These are phyloP conservation scores for Melaleuca quinquenervia DNA, from an alignment of 345 rosid genomes.

Conservation along the genomic window DNA sequence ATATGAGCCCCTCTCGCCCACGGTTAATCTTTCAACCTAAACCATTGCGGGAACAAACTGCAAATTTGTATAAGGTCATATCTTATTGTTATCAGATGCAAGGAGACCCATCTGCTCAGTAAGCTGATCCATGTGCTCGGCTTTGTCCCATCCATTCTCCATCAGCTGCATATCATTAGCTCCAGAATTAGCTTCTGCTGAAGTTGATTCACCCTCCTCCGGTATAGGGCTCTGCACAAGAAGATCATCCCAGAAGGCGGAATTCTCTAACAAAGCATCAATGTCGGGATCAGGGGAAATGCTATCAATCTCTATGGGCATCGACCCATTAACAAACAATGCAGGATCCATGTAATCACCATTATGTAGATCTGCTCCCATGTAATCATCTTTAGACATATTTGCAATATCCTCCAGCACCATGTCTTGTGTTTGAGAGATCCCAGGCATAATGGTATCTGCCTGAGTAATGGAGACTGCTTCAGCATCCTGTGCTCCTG, in stretches of 20 bases:
- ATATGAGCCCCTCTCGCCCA: neutral
- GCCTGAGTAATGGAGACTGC: constrained; percentile 25
- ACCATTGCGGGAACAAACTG: neutral
- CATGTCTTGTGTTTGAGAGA: constrained; percentile 40
- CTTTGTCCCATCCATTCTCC: constrained; percentile 40
- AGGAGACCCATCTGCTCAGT: constrained; percentile 86
- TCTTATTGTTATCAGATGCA: constrained; percentile 33
- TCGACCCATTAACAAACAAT: constrained; percentile 26
- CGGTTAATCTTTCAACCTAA: neutral
- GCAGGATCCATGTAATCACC: constrained; percentile 38
- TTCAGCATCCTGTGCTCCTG: constrained; percentile 15
- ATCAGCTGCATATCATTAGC: constrained; percentile 18
- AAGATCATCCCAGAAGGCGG: constrained; percentile 49
- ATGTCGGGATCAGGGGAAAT: constrained; percentile 51
- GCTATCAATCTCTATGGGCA: constrained; percentile 44
- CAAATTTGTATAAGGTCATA: neutral
- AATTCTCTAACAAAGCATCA: constrained; percentile 42
- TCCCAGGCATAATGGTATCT: constrained; percentile 31
- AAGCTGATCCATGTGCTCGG: constrained; percentile 53
- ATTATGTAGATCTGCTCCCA: constrained; percentile 25
- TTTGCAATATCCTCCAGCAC: constrained; percentile 30
- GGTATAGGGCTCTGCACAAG: constrained; percentile 38
- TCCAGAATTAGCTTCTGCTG: constrained; percentile 19
- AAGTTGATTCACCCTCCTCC: constrained; percentile 51
- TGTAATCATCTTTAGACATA: constrained; percentile 27